Evolutionary conservation across 805 yeast genomes (phyloP).

Genomic region (Lachancea nothofagi): DNA sequence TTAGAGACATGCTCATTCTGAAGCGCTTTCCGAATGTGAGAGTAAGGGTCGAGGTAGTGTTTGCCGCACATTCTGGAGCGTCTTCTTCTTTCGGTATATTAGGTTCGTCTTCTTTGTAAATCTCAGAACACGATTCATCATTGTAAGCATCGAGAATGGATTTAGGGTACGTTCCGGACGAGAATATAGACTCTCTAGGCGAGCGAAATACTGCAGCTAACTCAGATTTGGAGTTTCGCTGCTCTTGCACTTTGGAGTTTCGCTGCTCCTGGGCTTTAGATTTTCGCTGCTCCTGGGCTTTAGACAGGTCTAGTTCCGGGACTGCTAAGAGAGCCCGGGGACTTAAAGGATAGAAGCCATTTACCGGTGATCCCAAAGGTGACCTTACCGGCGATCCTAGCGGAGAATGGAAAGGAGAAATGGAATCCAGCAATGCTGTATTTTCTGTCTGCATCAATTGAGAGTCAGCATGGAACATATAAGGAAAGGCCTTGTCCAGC

Average conservation of each 20-base stretch:
- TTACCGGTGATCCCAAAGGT: too few species aligned
- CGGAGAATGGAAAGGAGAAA: too few species aligned
- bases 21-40: slow-evolving; percentile 2
- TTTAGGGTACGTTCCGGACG: not conserved
- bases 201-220: not conserved
- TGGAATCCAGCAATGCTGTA: too few species aligned
- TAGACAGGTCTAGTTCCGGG: too few species aligned
- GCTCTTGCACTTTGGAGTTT: not conserved
- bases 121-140: not conserved
- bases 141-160: slow-evolving; percentile 1
- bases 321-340: too few species aligned
- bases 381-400: too few species aligned
- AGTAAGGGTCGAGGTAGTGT: not conserved
- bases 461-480: too few species aligned
- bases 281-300: too few species aligned
- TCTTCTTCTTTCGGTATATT: not conserved
- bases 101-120: not conserved
- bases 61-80: not conserved
- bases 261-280: not conserved
- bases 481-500: too few species aligned
- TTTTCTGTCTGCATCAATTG: too few species aligned
- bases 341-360: too few species aligned
- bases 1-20: slow-evolving; percentile 4
- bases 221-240: too few species aligned
- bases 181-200: not conserved